Evolutionary conservation across 139 green algal genomes (phyloP), one percentile per base, ranked within the genome.

Genomic region (Trebouxia sp.): DNA sequence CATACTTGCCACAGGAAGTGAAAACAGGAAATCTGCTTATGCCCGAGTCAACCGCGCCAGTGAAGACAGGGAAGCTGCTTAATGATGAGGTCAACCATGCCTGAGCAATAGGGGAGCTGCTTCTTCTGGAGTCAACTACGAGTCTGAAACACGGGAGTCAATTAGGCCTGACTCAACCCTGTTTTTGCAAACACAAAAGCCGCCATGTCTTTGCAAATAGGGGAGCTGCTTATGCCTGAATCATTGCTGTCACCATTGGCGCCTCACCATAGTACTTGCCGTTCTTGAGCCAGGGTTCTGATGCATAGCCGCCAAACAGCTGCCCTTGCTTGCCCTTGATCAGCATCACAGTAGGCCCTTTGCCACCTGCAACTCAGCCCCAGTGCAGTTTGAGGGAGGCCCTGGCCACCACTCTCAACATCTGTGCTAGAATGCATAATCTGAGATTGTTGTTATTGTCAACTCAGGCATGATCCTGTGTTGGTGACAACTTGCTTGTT

Each of bases 291-390:
- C 89, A 93, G 22, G 86, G 83, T 39, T 81, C 75, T 8, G 87
- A 41, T 4, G 87, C 88, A 50, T 85, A 90, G 28, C 89, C 89
- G 4, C 87, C 89, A 77, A 92, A 90, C 30, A 87, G 11, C 14
- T 76, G 43, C 7, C 83, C 85, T 65, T 79, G 65, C 78, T 85
- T 84, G 72, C 92, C 89, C 43, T 56, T 82, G 0, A 93, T 45
- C 43, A 91, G 74, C 84, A 91, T 24, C 82, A 91, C 80, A 14
- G 83, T 84, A 7, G 83, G 74, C 6, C 77, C 83, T 32, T 66
- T 75, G 28, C 48, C 65, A 41, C 9, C 65, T 85, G 45, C 75
- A 79, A 26, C 75, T 9, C 69, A 77, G 37, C 20, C 7, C 15
- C 17, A 65, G 42, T n/a, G 30, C 41, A 43, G 0, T 10, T 65